Conservation (phyloP, 2,329 filamentous ascomycete species). For the Neopestalotiopsis sp. region DNA sequence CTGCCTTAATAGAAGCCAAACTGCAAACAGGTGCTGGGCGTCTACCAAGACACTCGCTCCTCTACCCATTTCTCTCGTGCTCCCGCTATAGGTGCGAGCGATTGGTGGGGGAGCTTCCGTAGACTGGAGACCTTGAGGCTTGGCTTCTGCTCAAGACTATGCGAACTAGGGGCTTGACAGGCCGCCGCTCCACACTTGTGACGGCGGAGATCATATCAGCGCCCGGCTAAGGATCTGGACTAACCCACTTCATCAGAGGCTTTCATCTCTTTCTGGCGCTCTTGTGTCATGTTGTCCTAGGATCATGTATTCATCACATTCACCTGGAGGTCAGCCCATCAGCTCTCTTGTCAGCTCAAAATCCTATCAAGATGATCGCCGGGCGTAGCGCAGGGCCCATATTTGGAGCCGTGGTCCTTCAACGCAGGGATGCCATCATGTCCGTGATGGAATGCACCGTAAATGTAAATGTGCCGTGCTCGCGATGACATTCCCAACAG, state of each 20-base stretch:
- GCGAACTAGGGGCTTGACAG: constrained; percentile 15
- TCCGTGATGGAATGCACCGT: not conserved
- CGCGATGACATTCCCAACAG: not conserved
- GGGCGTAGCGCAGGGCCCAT: not conserved
- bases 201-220: not conserved
- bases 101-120: constrained; percentile 8
- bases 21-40: not conserved
- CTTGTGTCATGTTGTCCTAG: not conserved
- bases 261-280: constrained; percentile 2
- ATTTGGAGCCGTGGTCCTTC: not conserved
- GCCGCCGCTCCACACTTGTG: constrained; percentile 7
- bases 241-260: not conserved
- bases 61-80: not conserved
- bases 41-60: no score
- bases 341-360: not conserved
- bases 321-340: not conserved
- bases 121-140: constrained; percentile 6
- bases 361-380: not conserved
- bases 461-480: not conserved
- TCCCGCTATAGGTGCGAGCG: not conserved
- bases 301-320: not conserved
- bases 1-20: not conserved
- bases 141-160: constrained; percentile 12
- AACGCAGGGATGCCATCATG: not conserved
- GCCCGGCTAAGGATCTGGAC: not conserved